Evolutionary conservation across 1,284 basidiomycete species (phyloP), one percentile per base, ranked within the genome.

Genomic region (Sanghuangporus sanghuang): DNA sequence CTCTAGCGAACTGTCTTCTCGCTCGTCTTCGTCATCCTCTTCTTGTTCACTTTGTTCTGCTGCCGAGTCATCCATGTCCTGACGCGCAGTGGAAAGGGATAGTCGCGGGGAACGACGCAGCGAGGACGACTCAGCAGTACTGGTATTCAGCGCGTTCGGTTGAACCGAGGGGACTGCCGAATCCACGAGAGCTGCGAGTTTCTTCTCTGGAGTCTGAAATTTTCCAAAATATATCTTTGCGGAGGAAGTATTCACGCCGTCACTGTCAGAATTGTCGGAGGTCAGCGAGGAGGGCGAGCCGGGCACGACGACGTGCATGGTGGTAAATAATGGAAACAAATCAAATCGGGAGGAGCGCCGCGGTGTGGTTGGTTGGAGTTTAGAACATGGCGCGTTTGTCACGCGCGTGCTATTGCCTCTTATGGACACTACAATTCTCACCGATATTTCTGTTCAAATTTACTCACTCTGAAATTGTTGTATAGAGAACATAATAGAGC

Each of bases 171-270:
- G 67, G 69, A 70, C 67, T 3, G 36, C 12, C 44, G 44, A 46
- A 38, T 76, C 73, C 61, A 76, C 67, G 67, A 71, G 64, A 38
- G 71, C 50, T 57, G 73, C 68, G 67, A 80, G 77, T 66, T 75
- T 77, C 70, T 80, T 83, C 73, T 85, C 84, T 32, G 84, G 84
- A 18, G 85, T 83, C 66, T 76, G 79, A 23, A 83, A 68, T 48
- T 82, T 80, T 16, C 81, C 84, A 71, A 84, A 83, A 71, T 82
- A 79, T 38, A 83, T 73, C 66, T 77, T 77, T 18, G 78, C 74
- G 35, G 74, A 69, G 48, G 77, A 73, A 35, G 66, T 65, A 63
- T 77, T 74, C 67, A 72, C 76, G 38, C 69, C 71, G 65, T 80
- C 78, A 59, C 71, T 74, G 67, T 75, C 73, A 14, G 44, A 66